Percentiles rank a stretch among this genome's conserved stretches.
Evolutionary conservation across 805 yeast species (phyloP).

Genomic region (Myxozyma geophila): DNA sequence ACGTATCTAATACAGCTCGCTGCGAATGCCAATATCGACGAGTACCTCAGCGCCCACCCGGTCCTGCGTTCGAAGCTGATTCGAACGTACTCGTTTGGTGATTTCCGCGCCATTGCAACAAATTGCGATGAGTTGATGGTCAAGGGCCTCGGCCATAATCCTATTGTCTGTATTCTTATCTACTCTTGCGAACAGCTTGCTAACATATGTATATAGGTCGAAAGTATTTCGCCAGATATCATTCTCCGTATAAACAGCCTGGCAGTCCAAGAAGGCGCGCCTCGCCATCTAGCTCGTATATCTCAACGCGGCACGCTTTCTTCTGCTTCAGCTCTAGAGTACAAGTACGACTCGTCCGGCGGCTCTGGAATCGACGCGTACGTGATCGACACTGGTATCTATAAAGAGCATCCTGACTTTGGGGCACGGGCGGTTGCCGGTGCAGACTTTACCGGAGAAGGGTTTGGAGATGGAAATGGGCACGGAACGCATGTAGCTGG

Average conservation of each 20-base stretch:
- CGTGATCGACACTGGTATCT: slow-evolving; percentile 80
- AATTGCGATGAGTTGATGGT: slow-evolving; percentile 55
- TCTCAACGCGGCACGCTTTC: slow-evolving; percentile 40
- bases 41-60: slow-evolving; percentile 48
- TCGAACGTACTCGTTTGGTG: slow-evolving; percentile 66
- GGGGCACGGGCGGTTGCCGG: slow-evolving; percentile 50
- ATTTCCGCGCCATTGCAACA: slow-evolving; percentile 72
- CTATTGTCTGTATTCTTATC: slow-evolving; percentile 48
- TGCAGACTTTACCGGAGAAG: slow-evolving; percentile 54
- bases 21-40: slow-evolving; percentile 30
- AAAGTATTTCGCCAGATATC: slow-evolving; percentile 71
- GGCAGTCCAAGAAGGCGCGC: slow-evolving; percentile 56
- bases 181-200: neutral
- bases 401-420: slow-evolving; percentile 52
- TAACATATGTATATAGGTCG: slow-evolving; percentile 48
- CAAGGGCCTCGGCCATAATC: slow-evolving; percentile 56
- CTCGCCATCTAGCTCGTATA: slow-evolving; percentile 51
- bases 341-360: slow-evolving; percentile 50
- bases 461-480: slow-evolving; percentile 72
- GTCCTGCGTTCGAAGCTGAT: slow-evolving; percentile 53
- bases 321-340: slow-evolving; percentile 41
- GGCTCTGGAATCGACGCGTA: slow-evolving; percentile 65
- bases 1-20: slow-evolving; percentile 43
- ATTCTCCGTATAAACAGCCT: slow-evolving; percentile 55
- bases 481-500: slow-evolving; percentile 99